Conservation (phyloP, 2,329 filamentous ascomycete species). For the Pezicula carpinea region DNA sequence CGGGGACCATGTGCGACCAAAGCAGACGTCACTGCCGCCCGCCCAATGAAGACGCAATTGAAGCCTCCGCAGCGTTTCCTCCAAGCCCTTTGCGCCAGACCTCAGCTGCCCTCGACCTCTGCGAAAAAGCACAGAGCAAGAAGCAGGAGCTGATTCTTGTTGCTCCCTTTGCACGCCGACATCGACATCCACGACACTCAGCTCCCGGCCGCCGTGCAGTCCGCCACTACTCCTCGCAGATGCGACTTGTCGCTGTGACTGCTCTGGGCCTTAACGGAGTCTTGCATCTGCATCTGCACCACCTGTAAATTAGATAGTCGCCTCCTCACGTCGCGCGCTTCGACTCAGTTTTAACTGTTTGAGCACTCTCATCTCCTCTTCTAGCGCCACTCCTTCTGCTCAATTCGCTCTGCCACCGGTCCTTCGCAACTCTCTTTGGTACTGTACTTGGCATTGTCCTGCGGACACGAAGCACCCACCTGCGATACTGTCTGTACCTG, state of each 20-base stretch:
- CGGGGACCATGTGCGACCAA: not conserved
- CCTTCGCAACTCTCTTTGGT: too few species aligned
- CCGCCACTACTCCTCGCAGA: not conserved
- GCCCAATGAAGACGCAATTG: not conserved
- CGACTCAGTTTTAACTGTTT: too few species aligned
- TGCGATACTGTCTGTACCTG: not conserved
- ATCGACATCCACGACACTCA: not conserved
- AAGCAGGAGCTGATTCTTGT: too few species aligned
- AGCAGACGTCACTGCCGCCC: not conserved
- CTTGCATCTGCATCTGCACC: not conserved
- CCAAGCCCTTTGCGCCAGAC: slow-evolving; percentile 4
- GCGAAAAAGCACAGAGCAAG: not conserved
- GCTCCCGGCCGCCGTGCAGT: not conserved
- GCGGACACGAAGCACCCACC: not conserved
- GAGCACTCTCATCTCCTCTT: too few species aligned
- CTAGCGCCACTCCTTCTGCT: too few species aligned
- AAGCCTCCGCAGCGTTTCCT: not conserved
- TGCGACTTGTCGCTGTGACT: not conserved
- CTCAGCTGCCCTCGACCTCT: not conserved
- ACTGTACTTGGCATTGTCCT: not conserved
- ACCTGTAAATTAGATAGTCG: not conserved
- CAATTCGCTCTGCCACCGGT: too few species aligned
- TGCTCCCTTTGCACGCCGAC: not conserved
- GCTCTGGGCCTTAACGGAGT: not conserved
- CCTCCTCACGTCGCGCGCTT: not conserved